Conservation (phyloP, 2,329 filamentous ascomycete species). For the Cordyceps pruinosa region DNA sequence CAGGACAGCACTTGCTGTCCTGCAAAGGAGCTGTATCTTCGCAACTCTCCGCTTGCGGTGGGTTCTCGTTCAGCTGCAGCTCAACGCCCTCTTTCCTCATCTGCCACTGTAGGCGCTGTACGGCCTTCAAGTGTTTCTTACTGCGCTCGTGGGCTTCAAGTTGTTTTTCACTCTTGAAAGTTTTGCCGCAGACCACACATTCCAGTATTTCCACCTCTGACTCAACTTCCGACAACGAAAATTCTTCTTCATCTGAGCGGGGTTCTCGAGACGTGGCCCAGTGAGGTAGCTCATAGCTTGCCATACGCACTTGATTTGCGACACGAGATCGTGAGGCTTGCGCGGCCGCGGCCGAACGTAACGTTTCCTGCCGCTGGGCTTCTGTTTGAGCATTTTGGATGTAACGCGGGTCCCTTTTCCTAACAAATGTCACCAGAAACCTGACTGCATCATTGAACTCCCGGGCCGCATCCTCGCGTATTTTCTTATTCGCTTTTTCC, state of each 20-base stretch:
- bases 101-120: conserved; percentile 70
- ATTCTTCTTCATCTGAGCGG: conserved; percentile 48
- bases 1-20: background rate
- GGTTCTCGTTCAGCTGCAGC: conserved; percentile 36
- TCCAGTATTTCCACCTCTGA: conserved; percentile 55
- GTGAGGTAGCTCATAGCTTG: conserved; percentile 58
- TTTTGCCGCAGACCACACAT: conserved; percentile 71
- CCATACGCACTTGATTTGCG: conserved; percentile 68
- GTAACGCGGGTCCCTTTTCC: conserved; percentile 86
- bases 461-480: conserved; percentile 72
- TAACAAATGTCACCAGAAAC: conserved; percentile 78
- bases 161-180: conserved; percentile 87
- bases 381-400: conserved; percentile 70
- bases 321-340: conserved; percentile 80
- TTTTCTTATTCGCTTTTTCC: conserved; percentile 89
- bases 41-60: background rate
- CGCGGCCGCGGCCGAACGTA: conserved; percentile 72
- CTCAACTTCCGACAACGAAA: conserved; percentile 53
- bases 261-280: conserved; percentile 62
- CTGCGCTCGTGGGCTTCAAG: conserved; percentile 89
- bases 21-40: background rate
- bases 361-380: conserved; percentile 67
- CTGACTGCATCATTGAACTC: conserved; percentile 92
- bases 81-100: conserved; percentile 75
- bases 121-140: conserved; percentile 88